Base-by-base conservation (phyloP, 2,329 filamentous ascomycete genomes). In the Bipolaris bicolor region DNA sequence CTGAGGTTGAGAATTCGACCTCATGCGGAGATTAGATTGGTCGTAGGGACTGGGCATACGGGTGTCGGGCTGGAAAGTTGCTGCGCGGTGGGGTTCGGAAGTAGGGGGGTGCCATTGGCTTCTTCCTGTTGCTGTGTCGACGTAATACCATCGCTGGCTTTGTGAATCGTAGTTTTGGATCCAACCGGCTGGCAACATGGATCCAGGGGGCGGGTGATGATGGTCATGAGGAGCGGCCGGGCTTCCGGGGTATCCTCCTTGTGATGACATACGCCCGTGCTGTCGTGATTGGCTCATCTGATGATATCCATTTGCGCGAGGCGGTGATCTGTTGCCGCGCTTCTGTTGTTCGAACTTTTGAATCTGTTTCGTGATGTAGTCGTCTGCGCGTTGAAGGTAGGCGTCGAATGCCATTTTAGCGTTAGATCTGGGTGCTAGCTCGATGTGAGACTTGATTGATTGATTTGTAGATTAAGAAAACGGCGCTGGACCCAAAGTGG, bases 81-180 rank as follows among this genome's bases (percentile, higher is more conserved):
- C 10, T 13, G 49, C 47, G 36, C 43, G 56, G 29, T 26, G 31
- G 29, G 51, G 52, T 24, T 31, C 48, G 33, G 49, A 47, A 7
- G 74, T 65, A 4, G 67, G 66, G 15, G 65, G 64, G 57, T 88
- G 84, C 87, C 87, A 89, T 72, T 89, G 86, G 0, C 84, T 82
- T 53, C 81, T 82, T 18, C 86, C 84, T 6, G 85, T 84, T 41
- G 83, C 77, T 50, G 83, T 76, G 69, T 90, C 85, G 58, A 85
- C 79, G 66, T 87, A 90, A 75, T 85, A 90, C 78, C 84, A 88
- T 52, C 84, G 83, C 68, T 87, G 83, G 52, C 80, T 77, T 50
- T 78, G 79, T 48, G 83, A 80, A 65, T 90, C 87, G 72, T 82
- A 90, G 71, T 88, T 83, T 18, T 85, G 79, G 29, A 79, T 76